Evolutionary conservation across 148 eudicot species (phyloP).

Genomic region (Rhododendron williamsianum): DNA sequence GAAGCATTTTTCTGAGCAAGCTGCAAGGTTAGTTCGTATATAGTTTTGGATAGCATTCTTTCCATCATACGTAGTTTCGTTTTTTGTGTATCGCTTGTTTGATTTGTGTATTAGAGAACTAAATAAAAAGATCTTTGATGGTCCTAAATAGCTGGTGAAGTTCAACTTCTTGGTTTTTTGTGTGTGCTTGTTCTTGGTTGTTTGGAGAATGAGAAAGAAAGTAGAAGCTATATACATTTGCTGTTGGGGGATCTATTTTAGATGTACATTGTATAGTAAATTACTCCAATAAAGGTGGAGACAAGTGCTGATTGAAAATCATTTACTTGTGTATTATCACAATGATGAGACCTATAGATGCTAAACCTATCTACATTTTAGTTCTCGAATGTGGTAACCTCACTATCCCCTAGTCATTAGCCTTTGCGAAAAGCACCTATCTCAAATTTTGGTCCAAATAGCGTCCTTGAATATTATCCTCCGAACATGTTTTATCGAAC

Average conservation of each 20-base stretch:
- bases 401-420: background rate
- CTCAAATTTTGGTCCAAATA: background rate
- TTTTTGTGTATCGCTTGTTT: background rate
- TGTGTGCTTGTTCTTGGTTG: background rate
- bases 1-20: slow-evolving; percentile 84
- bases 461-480: background rate
- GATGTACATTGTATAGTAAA: background rate
- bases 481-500: background rate
- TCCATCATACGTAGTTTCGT: background rate
- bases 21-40: slow-evolving; percentile 58
- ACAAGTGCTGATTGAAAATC: background rate
- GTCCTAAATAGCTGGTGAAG: background rate
- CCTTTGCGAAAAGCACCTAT: background rate
- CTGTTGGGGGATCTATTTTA: background rate
- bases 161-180: background rate
- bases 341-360: background rate
- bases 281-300: background rate
- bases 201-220: background rate
- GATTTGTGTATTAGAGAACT: background rate
- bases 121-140: slow-evolving; percentile 9
- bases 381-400: background rate
- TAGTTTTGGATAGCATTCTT: background rate
- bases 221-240: background rate
- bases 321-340: background rate
- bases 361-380: background rate